Conservation (phyloP, 2,329 filamentous ascomycete genomes). For the Microdochium nivale region DNA sequence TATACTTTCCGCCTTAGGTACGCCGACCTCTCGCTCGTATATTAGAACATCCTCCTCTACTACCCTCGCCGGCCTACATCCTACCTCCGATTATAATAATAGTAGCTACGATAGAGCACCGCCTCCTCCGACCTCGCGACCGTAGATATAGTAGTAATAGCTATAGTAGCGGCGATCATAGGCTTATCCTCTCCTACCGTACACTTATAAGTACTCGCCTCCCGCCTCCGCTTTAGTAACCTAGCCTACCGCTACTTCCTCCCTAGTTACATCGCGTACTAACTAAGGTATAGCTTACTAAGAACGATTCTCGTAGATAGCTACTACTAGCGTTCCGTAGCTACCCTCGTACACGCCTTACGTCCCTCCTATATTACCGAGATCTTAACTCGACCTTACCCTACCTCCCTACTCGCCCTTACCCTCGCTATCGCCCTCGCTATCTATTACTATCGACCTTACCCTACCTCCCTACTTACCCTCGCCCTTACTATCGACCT, state of each 20-base stretch:
- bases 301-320: neutral
- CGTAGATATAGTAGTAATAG: neutral
- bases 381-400: neutral
- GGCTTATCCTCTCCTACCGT: neutral
- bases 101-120: neutral
- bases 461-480: neutral
- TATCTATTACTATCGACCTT: no score
- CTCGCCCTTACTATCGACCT: neutral
- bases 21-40: neutral
- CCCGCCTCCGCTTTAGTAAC: neutral
- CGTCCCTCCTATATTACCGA: neutral
- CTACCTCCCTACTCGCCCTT: neutral
- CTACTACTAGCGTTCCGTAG: neutral
- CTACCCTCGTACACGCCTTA: neutral
- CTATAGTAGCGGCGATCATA: neutral
- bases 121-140: neutral
- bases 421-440: no score
- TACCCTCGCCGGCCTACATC: neutral
- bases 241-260: neutral
- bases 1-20: neutral
- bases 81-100: neutral
- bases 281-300: neutral
- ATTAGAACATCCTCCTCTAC: neutral
- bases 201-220: neutral
- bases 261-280: neutral